phyloP scores from a whole-genome alignment of 306 rosid species.

The Pterocarpus santalinus region DNA sequence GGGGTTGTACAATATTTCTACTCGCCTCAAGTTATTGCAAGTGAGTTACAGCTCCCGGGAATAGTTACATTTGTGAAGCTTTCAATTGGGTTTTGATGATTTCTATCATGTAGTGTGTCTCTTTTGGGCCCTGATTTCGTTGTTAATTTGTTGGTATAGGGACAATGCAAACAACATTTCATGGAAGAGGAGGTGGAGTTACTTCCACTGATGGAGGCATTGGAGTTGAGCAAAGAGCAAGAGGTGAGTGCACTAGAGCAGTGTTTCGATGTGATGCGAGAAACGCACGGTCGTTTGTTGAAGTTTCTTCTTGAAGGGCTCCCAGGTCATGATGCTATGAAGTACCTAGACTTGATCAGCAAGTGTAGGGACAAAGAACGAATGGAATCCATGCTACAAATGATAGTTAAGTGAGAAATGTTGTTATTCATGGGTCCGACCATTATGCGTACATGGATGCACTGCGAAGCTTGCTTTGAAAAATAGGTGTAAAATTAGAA shows the following conservation, averaged over 20 bases:
- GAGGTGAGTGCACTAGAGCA: slow-evolving; percentile 66
- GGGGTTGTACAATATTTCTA: slow-evolving; percentile 64
- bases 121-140: background rate
- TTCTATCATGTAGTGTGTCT: background rate
- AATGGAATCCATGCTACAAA: slow-evolving; percentile 58
- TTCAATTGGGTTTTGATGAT: background rate
- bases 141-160: slow-evolving; percentile 51
- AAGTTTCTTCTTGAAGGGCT: slow-evolving; percentile 83
- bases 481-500: slow-evolving; percentile 35
- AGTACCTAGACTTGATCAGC: slow-evolving; percentile 75
- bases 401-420: slow-evolving; percentile 43
- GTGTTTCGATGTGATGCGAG: slow-evolving; percentile 81
- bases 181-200: slow-evolving; percentile 76
- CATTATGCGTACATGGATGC: slow-evolving; percentile 40
- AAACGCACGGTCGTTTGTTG: slow-evolving; percentile 72
- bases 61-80: background rate
- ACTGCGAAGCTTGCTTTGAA: slow-evolving; percentile 42
- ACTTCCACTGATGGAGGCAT: slow-evolving; percentile 84
- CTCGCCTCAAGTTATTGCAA: slow-evolving; percentile 71
- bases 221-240: slow-evolving; percentile 71
- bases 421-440: slow-evolving; percentile 31
- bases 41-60: slow-evolving; percentile 46
- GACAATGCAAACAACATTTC: slow-evolving; percentile 74
- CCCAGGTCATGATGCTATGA: slow-evolving; percentile 75
- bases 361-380: slow-evolving; percentile 58